Percentiles rank a stretch among this genome's conserved stretches.
These are phyloP conservation scores for Carpinus viminea DNA, from an alignment of 306 rosid genomes.

Conservation along the genomic window DNA sequence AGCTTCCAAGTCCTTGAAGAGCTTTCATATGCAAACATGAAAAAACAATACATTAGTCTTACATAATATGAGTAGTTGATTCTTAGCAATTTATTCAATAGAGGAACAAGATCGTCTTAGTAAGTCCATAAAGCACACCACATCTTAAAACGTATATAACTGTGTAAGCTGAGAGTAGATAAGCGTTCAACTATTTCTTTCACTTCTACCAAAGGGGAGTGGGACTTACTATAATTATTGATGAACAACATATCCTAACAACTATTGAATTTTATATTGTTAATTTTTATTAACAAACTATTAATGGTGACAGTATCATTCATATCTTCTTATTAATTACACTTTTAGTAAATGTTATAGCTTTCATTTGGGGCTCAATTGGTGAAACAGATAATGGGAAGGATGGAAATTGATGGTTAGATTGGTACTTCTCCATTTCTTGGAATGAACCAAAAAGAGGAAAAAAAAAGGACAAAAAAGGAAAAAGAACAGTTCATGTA, in stretches of 20 bases:
- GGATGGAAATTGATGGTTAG: background rate
- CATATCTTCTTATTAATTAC: too few species aligned
- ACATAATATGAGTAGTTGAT: background rate
- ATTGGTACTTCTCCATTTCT: background rate
- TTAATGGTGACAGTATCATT: too few species aligned
- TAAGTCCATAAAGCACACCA: background rate
- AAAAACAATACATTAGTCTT: slow-evolving; percentile 27
- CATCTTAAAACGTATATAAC: slow-evolving; percentile 8
- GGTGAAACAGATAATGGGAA: background rate
- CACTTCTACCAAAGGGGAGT: background rate
- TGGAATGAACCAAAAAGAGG: background rate
- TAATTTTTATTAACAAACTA: background rate
- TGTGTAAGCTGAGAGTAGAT: background rate
- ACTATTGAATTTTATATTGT: background rate
- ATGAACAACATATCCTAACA: too few species aligned
- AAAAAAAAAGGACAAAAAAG: too few species aligned
- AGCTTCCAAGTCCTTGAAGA: slow-evolving; percentile 85
- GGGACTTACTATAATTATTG: background rate
- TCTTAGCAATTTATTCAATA: background rate
- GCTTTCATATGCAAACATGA: slow-evolving; percentile 50
- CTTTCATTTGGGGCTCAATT: background rate
- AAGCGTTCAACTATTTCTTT: slow-evolving; percentile 8
- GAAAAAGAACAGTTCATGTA: background rate
- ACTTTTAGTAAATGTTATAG: too few species aligned
- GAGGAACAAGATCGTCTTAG: background rate